Evolutionary conservation across 495 filamentous ascomycete genomes (phyloP), one percentile per base, ranked within the genome.

Genomic region (Talaromyces trachyspermus): DNA sequence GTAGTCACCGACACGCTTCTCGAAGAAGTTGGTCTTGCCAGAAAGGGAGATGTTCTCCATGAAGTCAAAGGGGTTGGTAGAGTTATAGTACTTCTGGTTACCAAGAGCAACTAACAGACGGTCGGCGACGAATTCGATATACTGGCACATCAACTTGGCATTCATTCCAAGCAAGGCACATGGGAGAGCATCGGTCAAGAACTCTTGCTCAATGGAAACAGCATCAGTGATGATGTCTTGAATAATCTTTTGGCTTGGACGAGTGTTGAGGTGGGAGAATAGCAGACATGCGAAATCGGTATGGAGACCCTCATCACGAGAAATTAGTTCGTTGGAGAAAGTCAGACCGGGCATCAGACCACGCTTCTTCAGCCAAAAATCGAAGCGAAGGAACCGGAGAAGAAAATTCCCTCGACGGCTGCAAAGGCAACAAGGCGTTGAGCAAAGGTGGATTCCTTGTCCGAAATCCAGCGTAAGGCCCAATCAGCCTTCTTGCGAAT

Each of bases 281-380:
- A 98, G 78, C 41, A 98, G 74, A 71, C 92, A 98, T 57, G 92
- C 92, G 53, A 98, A 98, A 74, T 97, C 92, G 54, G 92, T 98
- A 80, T 98, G 92, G 52, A 98, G 87, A 70, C 92, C 92, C 78
- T 98, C 92, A 62, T 98, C 92, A 71, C 92, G 91, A 38, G 94
- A 97, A 76, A 98, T 98, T 57, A 98, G 84, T 75, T 98, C 92
- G 75, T 98, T 98, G 58, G 90, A 96, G 79, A 98, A 98, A 48
- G 92, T 95, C 25, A 98, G 81, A 54, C 92, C 92, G 47, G 92
- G 84, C 92, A 98, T 98, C 53, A 98, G 80, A 52, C 92, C 92
- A 64, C 92, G 94, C 83, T 98, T 98, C 86, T 98, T 98, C 61
- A 98, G 77, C 92, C 92, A 98, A 81, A 98, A 70, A 98, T 95